phyloP scores from a whole-genome alignment of 179 eudicot species.

The Carnegiea gigantea region DNA sequence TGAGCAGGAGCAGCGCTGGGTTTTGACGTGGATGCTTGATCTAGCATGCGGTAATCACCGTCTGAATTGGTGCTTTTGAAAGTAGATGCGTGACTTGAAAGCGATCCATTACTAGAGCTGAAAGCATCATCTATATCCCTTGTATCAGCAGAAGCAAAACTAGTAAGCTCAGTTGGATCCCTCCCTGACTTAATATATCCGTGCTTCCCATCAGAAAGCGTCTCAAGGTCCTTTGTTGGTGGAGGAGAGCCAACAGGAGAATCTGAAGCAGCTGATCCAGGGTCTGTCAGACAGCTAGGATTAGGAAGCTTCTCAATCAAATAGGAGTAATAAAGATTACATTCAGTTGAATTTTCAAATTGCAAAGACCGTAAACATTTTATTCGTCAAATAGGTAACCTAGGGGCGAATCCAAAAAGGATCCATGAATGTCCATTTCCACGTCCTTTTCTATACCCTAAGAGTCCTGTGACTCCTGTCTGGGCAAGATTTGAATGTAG shows the following conservation, averaged over 20 bases:
- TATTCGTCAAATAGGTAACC: not conserved
- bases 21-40: slow-evolving; percentile 18
- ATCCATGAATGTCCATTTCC: too few relatives aligned
- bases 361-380: not conserved
- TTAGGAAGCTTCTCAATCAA: slow-evolving; percentile 14
- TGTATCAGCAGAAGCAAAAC: slow-evolving; percentile 27
- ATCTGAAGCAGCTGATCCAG: slow-evolving; percentile 38
- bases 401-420: not conserved
- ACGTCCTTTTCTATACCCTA: too few relatives aligned
- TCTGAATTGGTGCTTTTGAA: slow-evolving; percentile 37
- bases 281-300: slow-evolving; percentile 33
- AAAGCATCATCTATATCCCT: slow-evolving; percentile 33
- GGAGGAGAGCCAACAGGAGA: slow-evolving; percentile 45
- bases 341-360: not conserved
- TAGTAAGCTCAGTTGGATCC: slow-evolving; percentile 33
- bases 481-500: too few relatives aligned
- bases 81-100: slow-evolving; percentile 32
- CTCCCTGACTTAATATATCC: slow-evolving; percentile 34
- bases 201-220: slow-evolving; percentile 46
- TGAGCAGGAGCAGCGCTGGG: not conserved
- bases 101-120: slow-evolving; percentile 31
- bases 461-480: too few relatives aligned
- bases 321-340: not conserved
- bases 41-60: slow-evolving; percentile 30
- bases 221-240: slow-evolving; percentile 45